Evolutionary conservation across 163 green algal species (phyloP).

Genomic region (Chloromonas sp.): DNA sequence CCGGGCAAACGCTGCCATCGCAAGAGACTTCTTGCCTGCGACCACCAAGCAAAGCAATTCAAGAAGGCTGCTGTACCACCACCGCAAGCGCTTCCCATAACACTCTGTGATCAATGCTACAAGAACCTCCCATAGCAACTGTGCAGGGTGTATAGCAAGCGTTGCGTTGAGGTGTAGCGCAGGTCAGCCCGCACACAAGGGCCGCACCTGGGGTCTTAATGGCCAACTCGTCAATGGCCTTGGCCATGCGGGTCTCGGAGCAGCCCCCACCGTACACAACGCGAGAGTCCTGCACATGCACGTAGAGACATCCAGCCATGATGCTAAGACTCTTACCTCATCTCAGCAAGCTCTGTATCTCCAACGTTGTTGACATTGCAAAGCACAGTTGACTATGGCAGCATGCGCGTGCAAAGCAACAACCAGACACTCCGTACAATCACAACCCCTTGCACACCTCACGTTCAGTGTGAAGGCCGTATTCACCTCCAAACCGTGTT

Average conservation of each 20-base stretch:
- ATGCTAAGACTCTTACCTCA: not conserved
- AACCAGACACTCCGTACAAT: too few species aligned
- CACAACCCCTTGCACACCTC: too few species aligned
- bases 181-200: too few species aligned
- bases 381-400: too few species aligned
- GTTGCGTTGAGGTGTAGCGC: too few species aligned
- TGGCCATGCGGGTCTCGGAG: conserved; percentile 86
- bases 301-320: conserved; percentile 2
- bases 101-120: too few species aligned
- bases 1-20: conserved; percentile 88
- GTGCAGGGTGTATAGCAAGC: too few species aligned
- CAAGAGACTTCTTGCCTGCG: conserved; percentile 87
- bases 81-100: not conserved
- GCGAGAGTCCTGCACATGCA: conserved; percentile 70
- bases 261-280: conserved; percentile 92
- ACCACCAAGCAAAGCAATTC: not conserved
- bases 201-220: conserved; percentile 58
- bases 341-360: not conserved
- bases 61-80: not conserved
- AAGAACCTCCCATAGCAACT: too few species aligned
- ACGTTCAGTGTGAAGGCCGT: too few species aligned
- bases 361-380: not conserved
- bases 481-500: too few species aligned
- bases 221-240: conserved; percentile 81
- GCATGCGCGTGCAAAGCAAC: too few species aligned